These are phyloP conservation scores for Fusarium veterinarium DNA, from an alignment of 2,329 filamentous ascomycete species.

Conservation along the genomic window DNA sequence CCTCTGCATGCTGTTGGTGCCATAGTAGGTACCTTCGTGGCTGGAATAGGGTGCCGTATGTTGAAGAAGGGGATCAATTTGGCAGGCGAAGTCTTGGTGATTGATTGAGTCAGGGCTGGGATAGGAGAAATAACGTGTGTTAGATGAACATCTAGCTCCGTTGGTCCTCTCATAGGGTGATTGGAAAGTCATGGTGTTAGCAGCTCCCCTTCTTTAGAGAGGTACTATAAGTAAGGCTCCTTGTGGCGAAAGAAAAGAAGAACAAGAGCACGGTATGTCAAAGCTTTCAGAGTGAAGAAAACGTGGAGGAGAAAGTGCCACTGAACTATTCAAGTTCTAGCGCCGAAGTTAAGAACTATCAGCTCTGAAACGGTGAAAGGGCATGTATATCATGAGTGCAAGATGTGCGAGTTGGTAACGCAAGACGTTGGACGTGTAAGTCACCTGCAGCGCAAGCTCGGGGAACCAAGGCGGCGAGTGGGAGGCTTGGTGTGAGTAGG, in stretches of 20 bases:
- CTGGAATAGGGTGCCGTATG: not conserved
- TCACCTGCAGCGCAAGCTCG: constrained; percentile 6
- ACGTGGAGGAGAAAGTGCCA: not conserved
- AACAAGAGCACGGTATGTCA: not conserved
- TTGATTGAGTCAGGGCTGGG: not conserved
- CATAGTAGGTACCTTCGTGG: not conserved
- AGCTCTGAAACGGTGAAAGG: not conserved
- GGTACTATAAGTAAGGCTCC: not conserved
- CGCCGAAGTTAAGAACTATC: not conserved
- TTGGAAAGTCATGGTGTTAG: constrained; percentile 10
- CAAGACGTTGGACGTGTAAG: constrained; percentile 26
- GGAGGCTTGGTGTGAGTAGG: not conserved
- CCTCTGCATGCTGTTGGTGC: constrained; percentile 25
- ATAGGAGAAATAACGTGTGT: not conserved
- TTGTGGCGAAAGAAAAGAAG: not conserved
- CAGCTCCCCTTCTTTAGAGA: not conserved
- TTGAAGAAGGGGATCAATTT: constrained; percentile 30
- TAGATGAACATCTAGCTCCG: not conserved
- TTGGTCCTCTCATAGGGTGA: not conserved
- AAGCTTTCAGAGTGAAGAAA: not conserved
- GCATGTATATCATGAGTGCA: not conserved
- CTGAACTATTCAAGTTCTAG: not conserved
- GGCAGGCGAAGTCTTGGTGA: constrained; percentile 8
- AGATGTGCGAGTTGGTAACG: constrained; percentile 1
- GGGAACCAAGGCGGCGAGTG: not conserved